Evolutionary conservation across 208 protist species (phyloP).

Genomic region (Leishmania major): DNA sequence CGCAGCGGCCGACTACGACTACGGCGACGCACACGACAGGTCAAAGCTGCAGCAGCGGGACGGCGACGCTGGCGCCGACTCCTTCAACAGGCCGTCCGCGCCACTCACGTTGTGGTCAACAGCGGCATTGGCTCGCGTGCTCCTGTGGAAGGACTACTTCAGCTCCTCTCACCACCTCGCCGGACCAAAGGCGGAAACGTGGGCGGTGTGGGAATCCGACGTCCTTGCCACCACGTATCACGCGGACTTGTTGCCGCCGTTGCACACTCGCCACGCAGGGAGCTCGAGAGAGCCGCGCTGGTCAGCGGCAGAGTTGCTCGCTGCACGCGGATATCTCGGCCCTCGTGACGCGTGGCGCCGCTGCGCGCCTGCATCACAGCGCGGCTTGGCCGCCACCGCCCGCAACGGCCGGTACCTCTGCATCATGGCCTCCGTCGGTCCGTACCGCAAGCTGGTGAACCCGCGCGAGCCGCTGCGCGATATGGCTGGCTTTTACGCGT

Average conservation of each 20-base stretch:
- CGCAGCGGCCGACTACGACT: slow-evolving; percentile 8
- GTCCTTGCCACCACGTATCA: slow-evolving; percentile 35
- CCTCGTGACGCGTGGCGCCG: slow-evolving; percentile 30
- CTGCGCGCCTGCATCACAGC: slow-evolving; percentile 23
- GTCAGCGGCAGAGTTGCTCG: slow-evolving; percentile 22
- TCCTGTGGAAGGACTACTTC: slow-evolving; percentile 24
- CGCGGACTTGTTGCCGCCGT: slow-evolving; percentile 13
- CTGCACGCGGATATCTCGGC: slow-evolving; percentile 18
- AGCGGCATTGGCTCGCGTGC: slow-evolving; percentile 24
- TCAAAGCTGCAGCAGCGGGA: background rate
- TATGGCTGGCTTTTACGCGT: slow-evolving; percentile 62
- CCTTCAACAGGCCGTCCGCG: background rate
- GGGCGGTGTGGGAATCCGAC: slow-evolving; percentile 23
- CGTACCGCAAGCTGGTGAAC: slow-evolving; percentile 47
- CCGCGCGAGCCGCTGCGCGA: slow-evolving; percentile 45
- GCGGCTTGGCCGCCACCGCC: slow-evolving; percentile 45
- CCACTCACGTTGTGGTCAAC: slow-evolving; percentile 23
- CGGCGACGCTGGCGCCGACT: background rate
- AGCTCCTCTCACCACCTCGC: slow-evolving; percentile 9
- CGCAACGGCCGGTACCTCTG: slow-evolving; percentile 75
- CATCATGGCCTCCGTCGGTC: slow-evolving; percentile 72
- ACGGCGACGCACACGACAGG: slow-evolving; percentile 15
- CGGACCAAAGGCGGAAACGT: background rate
- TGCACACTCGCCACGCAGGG: background rate
- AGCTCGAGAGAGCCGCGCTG: slow-evolving; percentile 1